Evolutionary conservation across 805 yeast species (phyloP), one percentile per base, ranked within the genome.

Genomic region (Candida montana): DNA sequence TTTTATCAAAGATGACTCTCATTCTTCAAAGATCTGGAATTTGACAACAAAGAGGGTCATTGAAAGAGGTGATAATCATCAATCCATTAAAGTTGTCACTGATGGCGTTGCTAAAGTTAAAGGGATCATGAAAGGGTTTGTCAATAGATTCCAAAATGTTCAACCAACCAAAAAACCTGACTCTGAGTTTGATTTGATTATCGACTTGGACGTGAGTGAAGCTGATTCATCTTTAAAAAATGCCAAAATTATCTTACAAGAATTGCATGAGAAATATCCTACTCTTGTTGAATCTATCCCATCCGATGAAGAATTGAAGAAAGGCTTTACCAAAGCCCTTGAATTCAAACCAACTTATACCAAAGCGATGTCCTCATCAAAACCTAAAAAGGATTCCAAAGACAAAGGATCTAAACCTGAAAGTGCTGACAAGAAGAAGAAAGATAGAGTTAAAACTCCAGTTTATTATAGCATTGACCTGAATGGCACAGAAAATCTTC

Each of bases 21-120:
- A 59, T n/a, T 53, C 61, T 12, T 46, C 56, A 1, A 51, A 60
- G 5, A 51, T 80, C 1, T 74, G 77, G 73, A 50, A 66, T 2
- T 45, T 79, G 1, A 85, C 96, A 0, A 60, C 65, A 8, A 58
- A 65, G 0, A 69, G 97, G 41, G 83, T 91, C 0, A 37, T 68
- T 6, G 55, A 57, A 3, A 72, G 99, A 51, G 97, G 96, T 3
- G 89, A 89, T 54, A 82, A 85, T 48, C 99, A 93, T 58, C 96
- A 85, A 58, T 78, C 90, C 2, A 85, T 93, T 30, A 79, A 82
- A 49, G 70, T 68, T 5, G 58, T 54, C 0, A 54, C 62, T 3
- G 69, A 73, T 41, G 78, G 81, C 9, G 66, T 67, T 5, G 60
- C 62, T 15, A 67, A 71, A 39, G 79, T 85, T 0, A 61, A 67